A percentile compares a stretch with the other conserved stretches of the same genome.
phyloP scores from a whole-genome alignment of 2,329 filamentous ascomycete species.

The Ceratocystiopsis minuta region DNA sequence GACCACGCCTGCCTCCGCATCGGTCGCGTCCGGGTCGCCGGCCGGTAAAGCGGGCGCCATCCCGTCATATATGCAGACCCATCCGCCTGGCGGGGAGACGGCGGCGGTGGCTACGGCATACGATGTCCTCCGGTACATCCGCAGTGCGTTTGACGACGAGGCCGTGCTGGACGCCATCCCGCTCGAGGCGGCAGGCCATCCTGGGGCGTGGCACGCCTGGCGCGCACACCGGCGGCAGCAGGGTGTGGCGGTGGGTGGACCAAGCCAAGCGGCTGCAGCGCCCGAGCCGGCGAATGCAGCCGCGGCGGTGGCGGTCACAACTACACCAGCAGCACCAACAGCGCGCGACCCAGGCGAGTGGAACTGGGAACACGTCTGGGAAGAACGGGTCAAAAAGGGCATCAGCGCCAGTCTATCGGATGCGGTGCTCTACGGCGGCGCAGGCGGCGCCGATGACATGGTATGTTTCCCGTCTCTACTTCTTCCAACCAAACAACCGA shows the following conservation, averaged over 20 bases:
- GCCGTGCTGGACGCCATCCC: conserved; percentile 61
- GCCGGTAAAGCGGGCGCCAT: conserved; percentile 10
- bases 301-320: neutral
- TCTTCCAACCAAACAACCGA: no score
- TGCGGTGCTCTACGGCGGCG: conserved; percentile 54
- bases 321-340: neutral
- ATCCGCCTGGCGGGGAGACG: conserved; percentile 8
- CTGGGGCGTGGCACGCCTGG: conserved; percentile 91
- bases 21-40: neutral
- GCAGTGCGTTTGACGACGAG: conserved; percentile 64
- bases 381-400: conserved; percentile 66
- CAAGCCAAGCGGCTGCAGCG: no score
- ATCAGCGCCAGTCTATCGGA: conserved; percentile 65
- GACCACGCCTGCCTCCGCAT: no score
- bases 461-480: conserved; percentile 27
- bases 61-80: conserved; percentile 24
- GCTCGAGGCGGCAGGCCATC: conserved; percentile 68
- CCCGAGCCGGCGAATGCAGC: neutral
- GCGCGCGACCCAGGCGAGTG: conserved; percentile 53
- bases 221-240: conserved; percentile 43
- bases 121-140: conserved; percentile 63
- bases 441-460: conserved; percentile 47
- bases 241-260: neutral
- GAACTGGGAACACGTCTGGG: conserved; percentile 98
- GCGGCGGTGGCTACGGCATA: conserved; percentile 33